A percentile compares a stretch with the other conserved stretches of the same genome.
Evolutionary conservation across 352 stramenopile genomes (phyloP).

Genomic region (Phytophthora palmivora): DNA sequence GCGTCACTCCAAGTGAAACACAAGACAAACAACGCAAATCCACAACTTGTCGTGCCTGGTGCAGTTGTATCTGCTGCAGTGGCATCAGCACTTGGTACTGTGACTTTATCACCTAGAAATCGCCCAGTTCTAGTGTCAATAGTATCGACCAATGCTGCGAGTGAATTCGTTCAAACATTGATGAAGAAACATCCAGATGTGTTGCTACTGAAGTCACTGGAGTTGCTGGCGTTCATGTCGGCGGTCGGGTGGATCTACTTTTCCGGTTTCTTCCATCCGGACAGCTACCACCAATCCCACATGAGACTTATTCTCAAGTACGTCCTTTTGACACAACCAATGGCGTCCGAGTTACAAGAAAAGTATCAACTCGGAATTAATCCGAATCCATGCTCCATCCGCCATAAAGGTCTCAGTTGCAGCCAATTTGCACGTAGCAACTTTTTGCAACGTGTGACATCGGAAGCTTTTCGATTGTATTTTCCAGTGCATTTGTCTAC

Average conservation of each 20-base stretch:
- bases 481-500: conserved; percentile 64
- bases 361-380: conserved; percentile 55
- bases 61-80: conserved; percentile 34
- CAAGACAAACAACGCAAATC: neutral
- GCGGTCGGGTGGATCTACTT: conserved; percentile 68
- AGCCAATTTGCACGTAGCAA: conserved; percentile 47
- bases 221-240: conserved; percentile 60
- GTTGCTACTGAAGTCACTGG: conserved; percentile 38
- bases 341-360: conserved; percentile 44
- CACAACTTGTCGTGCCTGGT: neutral
- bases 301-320: conserved; percentile 71
- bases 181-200: conserved; percentile 44
- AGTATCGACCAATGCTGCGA: conserved; percentile 56
- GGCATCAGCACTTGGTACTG: conserved; percentile 40
- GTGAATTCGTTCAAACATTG: conserved; percentile 39
- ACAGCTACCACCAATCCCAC: conserved; percentile 64
- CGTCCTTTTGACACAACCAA: conserved; percentile 47
- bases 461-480: conserved; percentile 56
- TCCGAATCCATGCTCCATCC: conserved; percentile 50
- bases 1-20: conserved; percentile 18
- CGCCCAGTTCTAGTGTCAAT: conserved; percentile 61
- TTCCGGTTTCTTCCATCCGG: conserved; percentile 64
- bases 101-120: conserved; percentile 44
- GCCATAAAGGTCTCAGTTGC: conserved; percentile 51
- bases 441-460: conserved; percentile 49